These are phyloP conservation scores for Lactifluus echinatus DNA, from an alignment of 768 basidiomycete species.

Conservation along the genomic window DNA sequence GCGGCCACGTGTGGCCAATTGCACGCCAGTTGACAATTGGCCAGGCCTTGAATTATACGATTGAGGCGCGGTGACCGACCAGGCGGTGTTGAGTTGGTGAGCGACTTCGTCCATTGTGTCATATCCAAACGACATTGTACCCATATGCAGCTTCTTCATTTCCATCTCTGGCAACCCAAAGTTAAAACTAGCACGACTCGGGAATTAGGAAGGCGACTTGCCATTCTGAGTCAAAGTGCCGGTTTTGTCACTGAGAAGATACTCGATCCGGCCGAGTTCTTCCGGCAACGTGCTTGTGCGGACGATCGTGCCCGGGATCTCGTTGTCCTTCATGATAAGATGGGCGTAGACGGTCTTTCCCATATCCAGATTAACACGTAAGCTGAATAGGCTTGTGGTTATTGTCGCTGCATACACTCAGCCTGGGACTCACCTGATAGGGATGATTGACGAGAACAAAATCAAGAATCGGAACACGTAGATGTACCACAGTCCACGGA, in stretches of 20 bases:
- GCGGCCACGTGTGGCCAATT: constrained; percentile 78
- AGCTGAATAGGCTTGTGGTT: constrained; percentile 48
- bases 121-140: constrained; percentile 92
- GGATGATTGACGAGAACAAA: constrained; percentile 97
- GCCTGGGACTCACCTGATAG: constrained; percentile 76
- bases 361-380: constrained; percentile 99
- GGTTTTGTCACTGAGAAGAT: constrained; percentile 95
- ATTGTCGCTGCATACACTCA: no score
- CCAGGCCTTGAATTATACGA: constrained; percentile 31
- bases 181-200: background rate
- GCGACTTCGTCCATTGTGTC: constrained; percentile 99
- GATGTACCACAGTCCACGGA: constrained; percentile 91
- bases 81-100: constrained; percentile 81
- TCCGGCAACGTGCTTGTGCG: constrained; percentile 97
- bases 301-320: constrained; percentile 94
- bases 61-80: no score
- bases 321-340: constrained; percentile 86
- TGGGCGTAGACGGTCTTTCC: constrained; percentile 97
- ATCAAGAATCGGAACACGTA: constrained; percentile 96
- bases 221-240: constrained; percentile 97
- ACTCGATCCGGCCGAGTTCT: constrained; percentile 91
- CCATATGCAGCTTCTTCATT: constrained; percentile 98
- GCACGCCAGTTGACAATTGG: constrained; percentile 66
- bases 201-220: constrained; percentile 27
- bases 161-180: constrained; percentile 73